Base-by-base conservation (phyloP, 2,329 filamentous ascomycete genomes). In the Celoporthe dispersa region DNA sequence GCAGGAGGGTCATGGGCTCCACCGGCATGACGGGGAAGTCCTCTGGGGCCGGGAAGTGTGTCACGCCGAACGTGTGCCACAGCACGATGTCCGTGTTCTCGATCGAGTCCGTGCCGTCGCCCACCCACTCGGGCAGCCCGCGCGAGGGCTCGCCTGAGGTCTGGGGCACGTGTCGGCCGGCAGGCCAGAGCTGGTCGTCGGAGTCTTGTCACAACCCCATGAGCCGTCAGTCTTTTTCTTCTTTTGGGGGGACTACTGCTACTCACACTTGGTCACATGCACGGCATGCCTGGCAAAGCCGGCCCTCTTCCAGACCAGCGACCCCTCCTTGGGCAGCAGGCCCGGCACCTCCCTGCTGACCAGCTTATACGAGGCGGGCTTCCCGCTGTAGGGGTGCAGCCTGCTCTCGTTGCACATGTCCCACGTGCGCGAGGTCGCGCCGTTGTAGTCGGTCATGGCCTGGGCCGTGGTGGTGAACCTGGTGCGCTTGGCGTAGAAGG, bases 1-100 rank as follows among this genome's bases (percentile, higher is more conserved):
- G 84, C 48, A 97, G 85, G 74, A 97, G 83, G 1, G 89, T 93
- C 87, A 97, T 94, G 0, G 93, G 92, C 83, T 94, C 92, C 0
- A 88, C 92, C 0, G 94, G 94, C 94, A 97, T 97, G 75, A 97
- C 86, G 39, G 94, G 94, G 83, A 93, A 97, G 80, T 97, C 94
- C 78, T 98, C 94, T 0, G 94, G 94, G 0, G 92, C 84, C 0
- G 94, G 94, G 84, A 97, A 95, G 79, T 97, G 94, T 0, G 92
- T 95, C 48, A 97, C 85, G 48, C 94, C 94, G 76, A 97, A 98
- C 0, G 94, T 97, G 81, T 97, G 94, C 94, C 94, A 98, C 22
- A 97, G 87, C 1, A 98, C 94, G 39, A 97, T 83, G 78, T 98
- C 93, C 0, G 90, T 92, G 83, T 97, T 92, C 68, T 92, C 92